Base-by-base conservation (phyloP, 345 rosid genomes). In the Isatis tinctoria region DNA sequence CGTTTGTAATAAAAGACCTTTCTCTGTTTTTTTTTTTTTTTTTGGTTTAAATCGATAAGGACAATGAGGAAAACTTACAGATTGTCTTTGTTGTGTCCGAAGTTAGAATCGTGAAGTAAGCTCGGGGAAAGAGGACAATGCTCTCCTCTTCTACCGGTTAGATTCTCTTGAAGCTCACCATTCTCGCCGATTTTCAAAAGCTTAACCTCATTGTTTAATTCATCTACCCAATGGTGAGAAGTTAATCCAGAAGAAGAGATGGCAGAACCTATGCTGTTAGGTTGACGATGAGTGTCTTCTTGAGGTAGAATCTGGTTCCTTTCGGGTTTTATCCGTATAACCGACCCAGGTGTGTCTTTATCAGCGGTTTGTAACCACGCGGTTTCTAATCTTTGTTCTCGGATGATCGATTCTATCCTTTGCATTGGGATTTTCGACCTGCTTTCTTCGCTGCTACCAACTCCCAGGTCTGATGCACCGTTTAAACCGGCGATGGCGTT, bases 331-430 rank as follows among this genome's bases (percentile, higher is more conserved):
- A 81, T 43, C 33, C 81, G 78, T 77, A 62, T 65, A 62, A 88
- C 37, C 4, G 96, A 83, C 24, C 90, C 90, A 48, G 90, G 85
- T 22, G 89, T 86, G 74, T 91, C 91, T 83, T 91, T 92, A 75
- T 91, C 99, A 48, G 88, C 83, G 20, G 93, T 85, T 75, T 95
- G 99, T 81, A 95, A 80, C 99, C 97, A 95, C 12, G 99, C 99
- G 30, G 92, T 91, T 82, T 95, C 97, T 75, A 95, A 81, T 77
- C 87, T 85, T 79, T 95, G 99, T 80, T 95, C 99, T 24, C 88
- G 84, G 76, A 95, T 95, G 36, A 95, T 95, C 26, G 97, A 90
- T 85, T 95, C 99, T 77, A 90, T 84, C 78, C 97, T 87, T 79
- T 87, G 97, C 93, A 82, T 87, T 8, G 97, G 97, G 52, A 85